Base-by-base conservation (phyloP, 495 filamentous ascomycete genomes). In the Tricharina praecox region DNA sequence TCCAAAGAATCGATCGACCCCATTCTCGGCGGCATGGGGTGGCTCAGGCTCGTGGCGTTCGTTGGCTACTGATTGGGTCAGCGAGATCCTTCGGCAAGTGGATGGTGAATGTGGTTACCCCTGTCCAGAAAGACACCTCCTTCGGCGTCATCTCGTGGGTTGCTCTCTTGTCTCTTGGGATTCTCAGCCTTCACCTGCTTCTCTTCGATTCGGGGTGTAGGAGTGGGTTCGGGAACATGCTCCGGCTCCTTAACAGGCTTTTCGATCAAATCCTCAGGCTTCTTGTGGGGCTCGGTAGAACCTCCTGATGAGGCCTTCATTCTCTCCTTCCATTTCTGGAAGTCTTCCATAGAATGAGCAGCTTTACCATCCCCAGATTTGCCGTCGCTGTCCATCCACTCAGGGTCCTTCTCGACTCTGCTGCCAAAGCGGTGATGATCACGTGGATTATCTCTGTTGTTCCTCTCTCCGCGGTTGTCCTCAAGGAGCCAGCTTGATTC, bases 281-380 rank as follows among this genome's bases (percentile, higher is more conserved):
- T 46, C 43, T 46, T 46, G 8, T 25, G 24, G 8, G 11, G 1
- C 9, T 33, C 43, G 3, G 25, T 16, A 2, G 25, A 15, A 34
- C 9, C 30, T 62, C 60, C 58, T 59, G 53, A 53, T 59, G 53
- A 53, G 23, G 78, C 77, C 62, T 88, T 93, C 87, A 93, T 92
- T 41, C 67, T 69, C 53, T 90, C 83, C 66, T 95, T 94, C 76
- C 92, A 97, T 50, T 79, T 80, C 64, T 94, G 80, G 62, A 97
- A 96, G 47, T 96, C 85, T 56, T 92, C 85, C 58, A 61, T 61
- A 16, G 58, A 61, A 50, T 56, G 58, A 20, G 46, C 58, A 23
- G 45, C 46, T 58, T 82, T 79, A 8, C 82, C 93, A 58, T 81
- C 82, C 41, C 79, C 74, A 40, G 80, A 82, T 32, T 75, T 75